Evolutionary conservation across 208 protist species (phyloP).

Genomic region (Leishmania major): DNA sequence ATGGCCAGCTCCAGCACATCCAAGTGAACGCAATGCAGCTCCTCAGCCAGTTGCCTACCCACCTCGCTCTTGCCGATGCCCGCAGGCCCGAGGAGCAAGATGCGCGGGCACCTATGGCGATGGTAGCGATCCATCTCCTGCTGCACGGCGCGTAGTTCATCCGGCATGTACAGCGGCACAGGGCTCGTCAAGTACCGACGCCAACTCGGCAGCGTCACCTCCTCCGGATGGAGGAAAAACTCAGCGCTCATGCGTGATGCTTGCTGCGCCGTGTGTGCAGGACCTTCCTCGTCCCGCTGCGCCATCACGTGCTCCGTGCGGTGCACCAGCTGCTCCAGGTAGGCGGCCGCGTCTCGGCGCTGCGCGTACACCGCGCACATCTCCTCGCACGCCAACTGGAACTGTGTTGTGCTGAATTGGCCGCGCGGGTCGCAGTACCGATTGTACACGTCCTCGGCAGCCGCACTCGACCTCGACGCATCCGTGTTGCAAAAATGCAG

Average conservation of each 20-base stretch:
- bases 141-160: slow-evolving; percentile 58
- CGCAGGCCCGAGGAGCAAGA: slow-evolving; percentile 57
- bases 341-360: slow-evolving; percentile 47
- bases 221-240: slow-evolving; percentile 42
- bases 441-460: slow-evolving; percentile 55
- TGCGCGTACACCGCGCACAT: slow-evolving; percentile 54
- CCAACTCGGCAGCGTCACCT: slow-evolving; percentile 23
- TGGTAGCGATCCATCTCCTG: slow-evolving; percentile 45
- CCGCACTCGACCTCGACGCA: slow-evolving; percentile 43
- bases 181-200: slow-evolving; percentile 50
- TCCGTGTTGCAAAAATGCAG: slow-evolving; percentile 72
- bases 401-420: slow-evolving; percentile 47
- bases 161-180: slow-evolving; percentile 59
- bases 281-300: background rate
- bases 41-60: slow-evolving; percentile 46
- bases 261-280: background rate
- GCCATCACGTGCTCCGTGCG: slow-evolving; percentile 29
- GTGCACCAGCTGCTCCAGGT: slow-evolving; percentile 50
- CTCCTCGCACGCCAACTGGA: slow-evolving; percentile 57
- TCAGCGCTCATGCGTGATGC: background rate
- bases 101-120: slow-evolving; percentile 40
- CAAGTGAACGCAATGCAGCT: slow-evolving; percentile 68
- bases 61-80: slow-evolving; percentile 62
- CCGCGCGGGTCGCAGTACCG: slow-evolving; percentile 47
- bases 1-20: slow-evolving; percentile 66